Base-by-base conservation (phyloP, 306 rosid genomes). In the Macrotyloma uniflorum region DNA sequence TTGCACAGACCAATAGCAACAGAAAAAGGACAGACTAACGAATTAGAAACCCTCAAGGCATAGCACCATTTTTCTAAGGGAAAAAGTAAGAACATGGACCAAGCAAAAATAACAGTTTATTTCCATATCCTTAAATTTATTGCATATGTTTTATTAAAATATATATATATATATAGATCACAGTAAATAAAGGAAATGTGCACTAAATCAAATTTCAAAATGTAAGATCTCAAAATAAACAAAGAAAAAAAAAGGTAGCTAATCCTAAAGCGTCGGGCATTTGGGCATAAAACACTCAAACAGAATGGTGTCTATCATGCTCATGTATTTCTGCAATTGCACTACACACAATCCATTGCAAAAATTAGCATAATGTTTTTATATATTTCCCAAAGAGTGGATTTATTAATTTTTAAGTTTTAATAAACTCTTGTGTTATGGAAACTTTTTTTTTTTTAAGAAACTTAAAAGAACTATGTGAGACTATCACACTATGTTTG, bases 151-250 rank as follows among this genome's bases (percentile, higher is more conserved):
- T 13, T 19, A 18, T 11, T 0, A 4, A 40, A 66, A 40, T 12
- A n/a, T 46, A 3, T 33, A 40, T 12, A n/a, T 46, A 3, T 33
- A 62, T 4, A 30, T 16, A 26, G 32, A 63, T 69, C 70, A 58
- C 30, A 79, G 61, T 38, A 73, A 32, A 70, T 61, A 33, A 62
- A 73, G 62, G 23, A 72, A 65, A 40, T 22, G 67, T 71, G 70
- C 16, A 55, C 32, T 28, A 15, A 40, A 58, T 58, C 18, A 59
- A 59, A 1, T 59, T 83, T 67, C 78, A 73, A 23, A 67, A 46
- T 72, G 15, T 35, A 57, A 42, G 30, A 69, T 69, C 74, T 74
- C 66, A 83, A 43, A 68, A 35, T 32, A 72, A 43, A 46, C 2
- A 55, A 30, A 54, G 11, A 28, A 13, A 13, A 59, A 16, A 73